Conservation (phyloP, 371 early-diverging fungal species). For the Circinella minor region DNA sequence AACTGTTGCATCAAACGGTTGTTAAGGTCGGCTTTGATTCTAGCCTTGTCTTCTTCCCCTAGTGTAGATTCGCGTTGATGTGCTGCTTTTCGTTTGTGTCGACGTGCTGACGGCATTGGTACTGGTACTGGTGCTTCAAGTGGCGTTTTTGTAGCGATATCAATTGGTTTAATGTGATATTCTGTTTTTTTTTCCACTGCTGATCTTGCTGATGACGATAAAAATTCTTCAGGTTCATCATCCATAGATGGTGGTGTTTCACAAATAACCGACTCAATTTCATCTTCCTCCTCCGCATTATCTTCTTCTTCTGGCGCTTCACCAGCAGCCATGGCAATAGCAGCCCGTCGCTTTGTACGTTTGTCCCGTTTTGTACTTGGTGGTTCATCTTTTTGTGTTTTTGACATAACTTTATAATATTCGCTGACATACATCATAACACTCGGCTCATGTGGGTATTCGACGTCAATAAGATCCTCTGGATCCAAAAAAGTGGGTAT, state of each 20-base stretch:
- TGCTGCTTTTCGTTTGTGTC: slow-evolving; percentile 22
- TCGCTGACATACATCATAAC: slow-evolving; percentile 59
- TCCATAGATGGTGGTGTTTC: slow-evolving; percentile 20
- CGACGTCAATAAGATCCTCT: slow-evolving; percentile 53
- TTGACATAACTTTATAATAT: slow-evolving; percentile 49
- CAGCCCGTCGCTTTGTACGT: slow-evolving; percentile 7
- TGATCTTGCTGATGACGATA: background rate
- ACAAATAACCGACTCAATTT: background rate
- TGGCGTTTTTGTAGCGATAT: background rate
- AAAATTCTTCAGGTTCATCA: slow-evolving; percentile 9
- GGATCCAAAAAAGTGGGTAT: slow-evolving; percentile 51
- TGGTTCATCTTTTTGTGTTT: slow-evolving; percentile 8
- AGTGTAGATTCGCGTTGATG: slow-evolving; percentile 42
- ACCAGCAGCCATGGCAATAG: slow-evolving; percentile 13
- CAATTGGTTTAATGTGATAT: background rate
- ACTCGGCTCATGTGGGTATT: slow-evolving; percentile 52
- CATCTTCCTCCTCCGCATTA: background rate
- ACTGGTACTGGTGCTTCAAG: slow-evolving; percentile 39
- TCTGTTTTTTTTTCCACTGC: background rate
- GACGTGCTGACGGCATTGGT: slow-evolving; percentile 37
- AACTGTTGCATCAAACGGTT: slow-evolving; percentile 48
- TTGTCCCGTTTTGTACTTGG: background rate
- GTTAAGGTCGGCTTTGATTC: slow-evolving; percentile 48
- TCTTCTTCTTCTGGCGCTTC: slow-evolving; percentile 6
- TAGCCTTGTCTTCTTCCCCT: slow-evolving; percentile 46